phyloP scores from a whole-genome alignment of 2,329 filamentous ascomycete genomes.

The Cladosporium phlei region DNA sequence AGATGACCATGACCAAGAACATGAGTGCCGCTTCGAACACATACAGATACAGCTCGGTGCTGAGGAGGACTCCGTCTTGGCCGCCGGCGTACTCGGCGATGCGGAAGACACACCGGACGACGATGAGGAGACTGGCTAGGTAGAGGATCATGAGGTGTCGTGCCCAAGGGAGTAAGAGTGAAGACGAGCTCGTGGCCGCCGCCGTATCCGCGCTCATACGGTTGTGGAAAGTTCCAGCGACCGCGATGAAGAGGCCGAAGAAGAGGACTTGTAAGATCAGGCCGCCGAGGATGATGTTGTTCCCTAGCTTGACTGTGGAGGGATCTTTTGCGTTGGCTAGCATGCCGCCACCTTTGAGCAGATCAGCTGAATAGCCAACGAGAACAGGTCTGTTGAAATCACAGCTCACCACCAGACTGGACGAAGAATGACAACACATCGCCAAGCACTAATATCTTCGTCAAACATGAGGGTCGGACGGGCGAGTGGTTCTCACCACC shows the following conservation, averaged over 20 bases:
- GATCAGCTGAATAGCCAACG: constrained; percentile 41
- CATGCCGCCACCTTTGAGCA: background rate
- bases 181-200: background rate
- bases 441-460: constrained; percentile 51
- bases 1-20: constrained; percentile 25
- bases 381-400: too few species aligned
- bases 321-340: background rate
- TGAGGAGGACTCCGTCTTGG: constrained; percentile 38
- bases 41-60: constrained; percentile 40
- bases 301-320: background rate
- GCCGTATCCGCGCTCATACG: constrained; percentile 34
- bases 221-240: constrained; percentile 47
- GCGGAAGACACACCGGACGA: constrained; percentile 44
- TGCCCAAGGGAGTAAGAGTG: background rate
- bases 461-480: constrained; percentile 44
- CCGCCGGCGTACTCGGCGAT: constrained; percentile 42
- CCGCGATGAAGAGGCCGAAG: constrained; percentile 53
- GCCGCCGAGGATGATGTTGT: constrained; percentile 54
- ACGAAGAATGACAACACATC: constrained; percentile 51
- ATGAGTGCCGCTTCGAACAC: constrained; percentile 43
- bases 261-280: constrained; percentile 54
- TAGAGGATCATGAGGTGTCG: constrained; percentile 27
- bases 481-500: constrained; percentile 35
- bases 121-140: constrained; percentile 38
- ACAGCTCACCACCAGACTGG: constrained; percentile 35